Conservation (phyloP, 257 asterid genomes). For the Solanum raphanifolium region DNA sequence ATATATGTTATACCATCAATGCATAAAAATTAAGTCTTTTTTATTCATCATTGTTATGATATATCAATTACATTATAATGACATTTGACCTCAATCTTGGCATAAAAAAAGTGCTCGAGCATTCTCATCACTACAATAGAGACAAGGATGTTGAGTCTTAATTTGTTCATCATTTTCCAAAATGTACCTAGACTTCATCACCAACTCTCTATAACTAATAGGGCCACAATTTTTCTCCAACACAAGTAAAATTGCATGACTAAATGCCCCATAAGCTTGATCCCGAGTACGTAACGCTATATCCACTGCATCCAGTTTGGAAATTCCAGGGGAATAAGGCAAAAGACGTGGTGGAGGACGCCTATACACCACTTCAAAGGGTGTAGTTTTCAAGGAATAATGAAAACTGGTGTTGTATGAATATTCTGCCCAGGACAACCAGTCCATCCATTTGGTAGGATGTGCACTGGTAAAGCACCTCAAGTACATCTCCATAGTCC, state of each 20-base stretch:
- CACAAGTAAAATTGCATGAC: constrained; percentile 47
- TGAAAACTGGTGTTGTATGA: too few relatives aligned
- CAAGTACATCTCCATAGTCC: too few relatives aligned
- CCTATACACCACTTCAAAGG: too few relatives aligned
- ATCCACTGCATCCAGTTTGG: too few relatives aligned
- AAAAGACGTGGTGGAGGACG: too few relatives aligned
- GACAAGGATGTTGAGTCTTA: constrained; percentile 64
- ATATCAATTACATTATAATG: not conserved
- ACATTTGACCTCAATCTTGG: not conserved
- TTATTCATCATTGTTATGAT: not conserved
- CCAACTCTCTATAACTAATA: constrained; percentile 46
- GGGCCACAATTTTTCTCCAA: constrained; percentile 39
- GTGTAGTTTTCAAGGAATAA: too few relatives aligned
- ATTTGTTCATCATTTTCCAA: constrained; percentile 33
- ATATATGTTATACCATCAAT: fast-evolving
- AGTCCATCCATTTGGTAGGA: too few relatives aligned
- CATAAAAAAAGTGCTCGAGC: constrained; percentile 44
- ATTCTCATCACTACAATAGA: constrained; percentile 55
- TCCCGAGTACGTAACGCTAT: too few relatives aligned
- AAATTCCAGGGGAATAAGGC: too few relatives aligned
- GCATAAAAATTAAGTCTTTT: not conserved
- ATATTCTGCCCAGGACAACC: too few relatives aligned
- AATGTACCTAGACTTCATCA: constrained; percentile 44
- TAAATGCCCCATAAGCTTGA: constrained; percentile 64
- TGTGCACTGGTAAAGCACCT: too few relatives aligned